Percentiles rank a stretch among this genome's conserved stretches.
Conservation (phyloP, 2,329 filamentous ascomycete genomes). For the Colletotrichum echinochloae region DNA sequence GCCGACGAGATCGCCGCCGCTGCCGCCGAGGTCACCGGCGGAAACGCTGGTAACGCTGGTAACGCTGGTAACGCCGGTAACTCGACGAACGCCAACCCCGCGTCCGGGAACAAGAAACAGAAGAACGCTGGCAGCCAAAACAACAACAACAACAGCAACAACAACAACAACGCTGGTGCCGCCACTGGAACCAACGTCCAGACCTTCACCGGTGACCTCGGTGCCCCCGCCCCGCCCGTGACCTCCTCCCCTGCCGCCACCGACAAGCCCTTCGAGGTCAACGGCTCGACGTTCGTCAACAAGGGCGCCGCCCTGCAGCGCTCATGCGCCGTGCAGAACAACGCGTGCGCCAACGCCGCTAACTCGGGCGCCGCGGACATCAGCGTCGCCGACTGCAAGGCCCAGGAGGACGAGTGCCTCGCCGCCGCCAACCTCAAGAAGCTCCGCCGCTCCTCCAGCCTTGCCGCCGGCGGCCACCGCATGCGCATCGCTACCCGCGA, state of each 20-base stretch:
- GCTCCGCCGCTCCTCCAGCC: constrained; percentile 33
- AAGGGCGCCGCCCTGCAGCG: constrained; percentile 60
- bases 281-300: constrained; percentile 66
- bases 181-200: constrained; percentile 53
- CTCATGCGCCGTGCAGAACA: constrained; percentile 64
- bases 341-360: constrained; percentile 62
- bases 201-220: constrained; percentile 58
- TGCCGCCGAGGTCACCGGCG: constrained; percentile 52
- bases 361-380: constrained; percentile 56
- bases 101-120: too few species aligned
- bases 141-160: constrained; percentile 5
- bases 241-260: constrained; percentile 49
- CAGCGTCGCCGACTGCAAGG: constrained; percentile 56
- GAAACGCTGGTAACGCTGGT: constrained; percentile 40
- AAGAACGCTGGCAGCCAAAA: too few species aligned
- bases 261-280: constrained; percentile 63
- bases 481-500: constrained; percentile 41
- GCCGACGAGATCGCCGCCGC: constrained; percentile 64
- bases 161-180: constrained; percentile 18
- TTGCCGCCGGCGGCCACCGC: constrained; percentile 24
- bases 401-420: constrained; percentile 56
- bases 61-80: not conserved
- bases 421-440: constrained; percentile 41
- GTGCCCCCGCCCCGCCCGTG: constrained; percentile 58
- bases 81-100: constrained; percentile 16